Conservation (phyloP, 2,329 filamentous ascomycete genomes). For the Penicillium sp. region DNA sequence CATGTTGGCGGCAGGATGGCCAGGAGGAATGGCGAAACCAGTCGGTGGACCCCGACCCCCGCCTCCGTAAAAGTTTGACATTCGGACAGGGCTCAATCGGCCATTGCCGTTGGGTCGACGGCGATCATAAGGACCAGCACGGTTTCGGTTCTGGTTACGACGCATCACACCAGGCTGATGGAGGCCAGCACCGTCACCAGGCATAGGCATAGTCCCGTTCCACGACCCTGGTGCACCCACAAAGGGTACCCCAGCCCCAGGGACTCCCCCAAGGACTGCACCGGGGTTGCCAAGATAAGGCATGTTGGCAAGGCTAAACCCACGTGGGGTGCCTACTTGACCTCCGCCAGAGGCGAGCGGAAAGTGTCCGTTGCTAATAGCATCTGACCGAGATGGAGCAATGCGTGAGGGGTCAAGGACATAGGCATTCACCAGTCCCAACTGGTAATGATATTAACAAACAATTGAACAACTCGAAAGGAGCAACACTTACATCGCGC, state of each 20-base stretch:
- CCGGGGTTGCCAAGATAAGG: conserved; percentile 50
- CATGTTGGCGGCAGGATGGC: conserved; percentile 37
- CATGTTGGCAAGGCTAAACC: conserved; percentile 75
- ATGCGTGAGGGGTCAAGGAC: conserved; percentile 93
- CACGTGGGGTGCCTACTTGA: conserved; percentile 77
- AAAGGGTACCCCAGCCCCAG: conserved; percentile 30
- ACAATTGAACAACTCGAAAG: not conserved
- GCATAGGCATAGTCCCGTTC: conserved; percentile 27
- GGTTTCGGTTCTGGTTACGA: conserved; percentile 58
- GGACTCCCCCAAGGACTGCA: conserved; percentile 38
- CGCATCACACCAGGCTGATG: conserved; percentile 62
- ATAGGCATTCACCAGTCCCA: conserved; percentile 87
- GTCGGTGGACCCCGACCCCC: conserved; percentile 31
- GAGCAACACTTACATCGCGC: conserved; percentile 63
- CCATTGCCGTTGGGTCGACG: conserved; percentile 47
- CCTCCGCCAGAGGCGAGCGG: conserved; percentile 70
- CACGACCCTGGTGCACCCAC: conserved; percentile 31
- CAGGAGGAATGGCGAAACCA: conserved; percentile 33
- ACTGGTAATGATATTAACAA: conserved; percentile 45
- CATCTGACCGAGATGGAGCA: conserved; percentile 84
- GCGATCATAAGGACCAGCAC: conserved; percentile 69
- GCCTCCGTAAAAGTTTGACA: conserved; percentile 34
- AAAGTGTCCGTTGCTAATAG: conserved; percentile 94
- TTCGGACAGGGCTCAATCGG: conserved; percentile 43
- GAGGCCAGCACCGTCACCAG: conserved; percentile 38